Percentiles rank a stretch among this genome's conserved stretches.
Conservation (phyloP, 768 basidiomycete genomes). For the Coprinopsis cinerea region DNA sequence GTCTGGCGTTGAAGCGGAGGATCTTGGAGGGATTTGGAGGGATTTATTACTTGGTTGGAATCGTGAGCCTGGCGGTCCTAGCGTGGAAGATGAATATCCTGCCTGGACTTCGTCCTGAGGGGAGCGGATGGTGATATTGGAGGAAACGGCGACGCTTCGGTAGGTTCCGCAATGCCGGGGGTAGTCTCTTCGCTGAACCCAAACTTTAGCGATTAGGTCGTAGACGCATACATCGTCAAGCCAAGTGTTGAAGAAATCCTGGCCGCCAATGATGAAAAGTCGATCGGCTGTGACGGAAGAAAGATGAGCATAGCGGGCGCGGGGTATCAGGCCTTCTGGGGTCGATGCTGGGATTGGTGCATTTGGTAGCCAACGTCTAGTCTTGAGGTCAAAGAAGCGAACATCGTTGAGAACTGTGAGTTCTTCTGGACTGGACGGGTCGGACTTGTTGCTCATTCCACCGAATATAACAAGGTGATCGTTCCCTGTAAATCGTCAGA, state of each 20-base stretch:
- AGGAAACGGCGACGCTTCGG: slow-evolving; percentile 85
- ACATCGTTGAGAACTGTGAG: slow-evolving; percentile 92
- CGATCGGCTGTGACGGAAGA: slow-evolving; percentile 81
- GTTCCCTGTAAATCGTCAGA: slow-evolving; percentile 61
- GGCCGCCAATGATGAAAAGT: slow-evolving; percentile 91
- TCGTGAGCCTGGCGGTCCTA: slow-evolving; percentile 53
- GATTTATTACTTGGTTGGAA: no score
- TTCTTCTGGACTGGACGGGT: slow-evolving; percentile 67
- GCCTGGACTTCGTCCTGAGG: slow-evolving; percentile 54
- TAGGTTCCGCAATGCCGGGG: slow-evolving; percentile 96
- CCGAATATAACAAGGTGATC: slow-evolving; percentile 91
- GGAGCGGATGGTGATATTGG: slow-evolving; percentile 58
- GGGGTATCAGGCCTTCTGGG: slow-evolving; percentile 55
- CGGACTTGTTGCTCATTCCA: slow-evolving; percentile 83
- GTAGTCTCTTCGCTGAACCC: slow-evolving; percentile 78
- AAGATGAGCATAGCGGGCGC: slow-evolving; percentile 91
- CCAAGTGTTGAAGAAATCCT: slow-evolving; percentile 91
- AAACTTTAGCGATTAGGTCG: slow-evolving; percentile 65
- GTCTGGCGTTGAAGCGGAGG: slow-evolving; percentile 33
- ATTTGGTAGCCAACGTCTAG: slow-evolving; percentile 65
- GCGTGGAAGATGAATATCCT: slow-evolving; percentile 32
- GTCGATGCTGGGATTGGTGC: slow-evolving; percentile 28
- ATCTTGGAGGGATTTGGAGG: slow-evolving; percentile 37
- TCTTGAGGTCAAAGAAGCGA: slow-evolving; percentile 76
- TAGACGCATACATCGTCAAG: slow-evolving; percentile 90